Conservation (phyloP, 345 rosid genomes). For the Ailanthus altissimus region DNA sequence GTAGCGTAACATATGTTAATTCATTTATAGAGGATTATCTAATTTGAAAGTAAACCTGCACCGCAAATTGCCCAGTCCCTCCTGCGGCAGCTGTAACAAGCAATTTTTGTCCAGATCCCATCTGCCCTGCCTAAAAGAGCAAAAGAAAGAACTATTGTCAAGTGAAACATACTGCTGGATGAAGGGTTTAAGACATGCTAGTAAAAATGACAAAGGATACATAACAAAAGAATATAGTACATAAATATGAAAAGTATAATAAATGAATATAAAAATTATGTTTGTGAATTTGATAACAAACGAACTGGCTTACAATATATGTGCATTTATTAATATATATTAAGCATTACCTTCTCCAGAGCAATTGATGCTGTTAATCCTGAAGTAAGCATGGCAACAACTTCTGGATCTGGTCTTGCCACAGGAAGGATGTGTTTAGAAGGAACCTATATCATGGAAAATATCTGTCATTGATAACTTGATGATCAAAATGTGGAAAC, state of each 20-base stretch:
- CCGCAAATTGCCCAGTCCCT: slow-evolving; percentile 98
- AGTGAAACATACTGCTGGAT: not conserved
- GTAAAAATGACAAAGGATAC: not conserved
- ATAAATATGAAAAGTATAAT: not conserved
- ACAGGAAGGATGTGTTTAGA: slow-evolving; percentile 82
- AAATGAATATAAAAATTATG: not conserved
- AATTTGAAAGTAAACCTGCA: slow-evolving; percentile 61
- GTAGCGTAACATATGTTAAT: not conserved
- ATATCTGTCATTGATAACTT: slow-evolving; percentile 18
- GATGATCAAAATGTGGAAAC: not conserved
- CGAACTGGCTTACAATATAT: not conserved
- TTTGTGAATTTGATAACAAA: slow-evolving; percentile 6
- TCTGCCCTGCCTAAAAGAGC: slow-evolving; percentile 69
- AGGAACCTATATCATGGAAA: slow-evolving; percentile 49
- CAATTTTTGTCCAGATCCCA: slow-evolving; percentile 74
- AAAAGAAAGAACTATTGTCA: slow-evolving; percentile 18
- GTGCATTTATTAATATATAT: not conserved
- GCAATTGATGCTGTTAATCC: slow-evolving; percentile 96
- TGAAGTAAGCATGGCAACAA: slow-evolving; percentile 98
- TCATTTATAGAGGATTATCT: slow-evolving; percentile 6
- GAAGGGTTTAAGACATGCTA: not conserved
- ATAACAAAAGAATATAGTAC: not conserved
- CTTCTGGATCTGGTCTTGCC: slow-evolving; percentile 94
- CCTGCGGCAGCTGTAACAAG: slow-evolving; percentile 99
- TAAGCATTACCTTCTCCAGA: slow-evolving; percentile 68